Percentiles rank a stretch among this genome's conserved stretches.
phyloP scores from a whole-genome alignment of 2,329 filamentous ascomycete species.

The Ophiostoma quercus region DNA sequence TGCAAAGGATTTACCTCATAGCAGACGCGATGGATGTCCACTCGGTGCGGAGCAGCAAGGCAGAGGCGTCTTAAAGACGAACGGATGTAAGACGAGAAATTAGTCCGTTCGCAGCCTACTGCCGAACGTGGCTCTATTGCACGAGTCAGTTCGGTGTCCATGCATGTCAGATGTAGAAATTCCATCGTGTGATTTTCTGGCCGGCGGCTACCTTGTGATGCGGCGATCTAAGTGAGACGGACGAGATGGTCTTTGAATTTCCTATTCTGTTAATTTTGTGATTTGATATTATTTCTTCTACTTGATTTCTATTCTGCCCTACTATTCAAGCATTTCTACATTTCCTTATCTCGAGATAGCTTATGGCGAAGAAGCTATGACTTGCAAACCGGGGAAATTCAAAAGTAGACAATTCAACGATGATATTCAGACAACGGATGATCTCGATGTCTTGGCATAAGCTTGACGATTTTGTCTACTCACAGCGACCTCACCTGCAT shows the following conservation, averaged over 20 bases:
- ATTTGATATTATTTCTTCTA: background rate
- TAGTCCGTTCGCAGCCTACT: background rate
- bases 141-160: background rate
- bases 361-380: background rate
- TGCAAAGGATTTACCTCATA: background rate
- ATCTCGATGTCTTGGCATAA: background rate
- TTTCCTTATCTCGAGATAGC: background rate
- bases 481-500: background rate
- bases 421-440: background rate
- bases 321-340: background rate
- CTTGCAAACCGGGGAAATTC: background rate
- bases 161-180: background rate
- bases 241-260: too few relatives aligned
- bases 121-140: background rate
- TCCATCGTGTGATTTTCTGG: background rate
- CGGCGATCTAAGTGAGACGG: too few relatives aligned
- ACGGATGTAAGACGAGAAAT: background rate
- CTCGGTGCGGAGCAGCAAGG: background rate
- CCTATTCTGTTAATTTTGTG: background rate
- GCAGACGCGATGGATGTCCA: background rate
- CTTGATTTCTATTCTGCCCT: background rate
- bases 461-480: slow-evolving; percentile 3
- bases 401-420: background rate
- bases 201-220: background rate
- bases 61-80: background rate